Evolutionary conservation across 1,284 basidiomycete species (phyloP), one percentile per base, ranked within the genome.

Genomic region (Pseudomicrostroma phylloplanum): DNA sequence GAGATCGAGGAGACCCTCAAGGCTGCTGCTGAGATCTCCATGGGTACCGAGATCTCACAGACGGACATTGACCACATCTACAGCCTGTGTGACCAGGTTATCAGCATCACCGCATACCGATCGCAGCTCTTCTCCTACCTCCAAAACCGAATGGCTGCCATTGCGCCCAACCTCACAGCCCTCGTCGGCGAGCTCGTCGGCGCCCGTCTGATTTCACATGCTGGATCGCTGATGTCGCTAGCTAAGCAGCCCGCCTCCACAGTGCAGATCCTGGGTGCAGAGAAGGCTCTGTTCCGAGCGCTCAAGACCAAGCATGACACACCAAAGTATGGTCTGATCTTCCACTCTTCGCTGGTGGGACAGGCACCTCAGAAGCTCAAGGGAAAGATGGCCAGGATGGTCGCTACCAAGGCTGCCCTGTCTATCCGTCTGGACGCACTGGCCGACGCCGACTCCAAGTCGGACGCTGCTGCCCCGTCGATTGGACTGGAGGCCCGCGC

Each of bases 361-460:
- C 92, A 96, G 83, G 94, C 96, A 60, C 91, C 94, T 57, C 91
- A 92, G 70, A 96, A 96, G 83, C 86, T 96, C 69, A 98, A 98
- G 85, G 96, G 94, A 76, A 98, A 98, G 83, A 97, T 98, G 94
- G 96, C 96, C 13, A 89, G 96, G 72, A 98, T 98, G 94, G 92
- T 97, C 36, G 92, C 94, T 43, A 97, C 94, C 65, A 77, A 77
- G 84, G 88, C 94, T 3, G 90, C 94, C 0, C 86, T 98, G 11
- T 96, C 93, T 4, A 92, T 94, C 74, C 92, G 94, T 80, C 89
- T 97, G 51, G 94, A 98, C 73, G 94, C 94, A 6, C 87, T 98
- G 51, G 89, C 93, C 26, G 93, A 96, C 69, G 84, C 88, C 25
- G 91, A 96, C 66, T 89, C 87, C 76, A 96, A 96, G 81, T 90